Evolutionary conservation across 140 eudicot species (phyloP), one percentile per base, ranked within the genome.

Genomic region (Stevia rebaudiana): DNA sequence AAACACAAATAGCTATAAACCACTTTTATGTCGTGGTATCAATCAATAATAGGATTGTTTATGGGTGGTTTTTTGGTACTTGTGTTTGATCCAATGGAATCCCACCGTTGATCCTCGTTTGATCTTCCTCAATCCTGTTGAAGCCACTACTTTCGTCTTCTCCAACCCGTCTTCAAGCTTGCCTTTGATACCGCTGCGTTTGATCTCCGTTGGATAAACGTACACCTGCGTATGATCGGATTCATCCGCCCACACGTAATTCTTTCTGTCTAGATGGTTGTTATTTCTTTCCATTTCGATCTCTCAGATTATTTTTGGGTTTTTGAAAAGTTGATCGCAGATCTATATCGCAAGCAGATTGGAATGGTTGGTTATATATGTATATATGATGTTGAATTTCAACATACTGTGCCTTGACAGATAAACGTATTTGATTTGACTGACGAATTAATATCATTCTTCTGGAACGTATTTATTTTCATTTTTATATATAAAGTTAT

Each of bases 81-180:
- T 84, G 56, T 69, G 69, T 54, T 84, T 84, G 57, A 84, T 67
- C 92, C 92, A 84, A 2, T 70, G 74, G 17, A 84, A 44, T 11
- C 92, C 87, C 16, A 62, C 77, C 5, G 68, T 25, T 11, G 92
- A 71, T 19, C 79, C 87, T 57, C 48, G 72, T 35, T 78, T 84
- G 3, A 84, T 73, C 75, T 84, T 84, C 78, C 50, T 76, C 13
- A 74, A 63, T 6, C 92, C 85, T 0, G 71, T 81, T 8, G 87
- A 69, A 37, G 92, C 92, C 47, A 60, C 77, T 1, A 75, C 63
- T 42, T 84, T 84, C 0, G 92, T 81, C 61, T 84, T 84, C 40
- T 63, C 91, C 10, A 81, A 68, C 4, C 86, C 83, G 11, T 84
- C 85, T 47, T 80, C 80, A 1, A 77, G 8, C 67, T 69, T 77